Base-by-base conservation (phyloP, 192 early-diverging fungal species). In the Umbelopsis sp. region DNA sequence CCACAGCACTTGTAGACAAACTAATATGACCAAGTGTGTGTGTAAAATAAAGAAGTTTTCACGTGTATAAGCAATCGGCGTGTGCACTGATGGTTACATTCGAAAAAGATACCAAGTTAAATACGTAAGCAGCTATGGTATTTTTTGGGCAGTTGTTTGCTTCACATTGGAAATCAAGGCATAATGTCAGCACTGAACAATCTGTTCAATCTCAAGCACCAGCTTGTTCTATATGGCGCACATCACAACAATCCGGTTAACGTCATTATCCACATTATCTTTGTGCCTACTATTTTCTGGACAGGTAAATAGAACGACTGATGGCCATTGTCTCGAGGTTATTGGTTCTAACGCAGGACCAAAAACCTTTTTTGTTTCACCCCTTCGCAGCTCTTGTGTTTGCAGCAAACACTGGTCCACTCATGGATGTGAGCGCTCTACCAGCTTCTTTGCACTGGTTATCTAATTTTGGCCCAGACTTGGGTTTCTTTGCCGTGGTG, bases 211-310 rank as follows among this genome's bases (percentile, higher is more conserved):
- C 85, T 97, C 71, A 87, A 90, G 69, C 72, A 87, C 68, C 91
- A 97, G 80, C 87, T 95, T 45, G 72, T 89, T 15, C 82, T 87
- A 70, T 96, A 96, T 74, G 94, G 91, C 65, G 84, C 89, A 71
- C 92, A 94, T 84, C 89, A 93, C 76, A 79, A 89, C 80, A 91
- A 92, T 85, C 77, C 77, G 48, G 78, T 86, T 73, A 96, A 98
- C 82, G 81, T 95, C 30, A 70, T 81, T 21, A 92, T 95, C 70
- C 95, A 98, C 79, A 82, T 94, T 74, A 78, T 94, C 3, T 98
- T 91, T 77, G 95, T 99, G 33, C 97, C 97, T 6, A 86, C 89
- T 55, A 94, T 98, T 73, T 80, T 95, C 46, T 97, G 92, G 92
- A 87, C 91, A 35, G 67, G 76, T 78, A 67, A 20, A 7, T 33